Conservation (phyloP, 345 rosid genomes). For the Syzygium jambos region DNA sequence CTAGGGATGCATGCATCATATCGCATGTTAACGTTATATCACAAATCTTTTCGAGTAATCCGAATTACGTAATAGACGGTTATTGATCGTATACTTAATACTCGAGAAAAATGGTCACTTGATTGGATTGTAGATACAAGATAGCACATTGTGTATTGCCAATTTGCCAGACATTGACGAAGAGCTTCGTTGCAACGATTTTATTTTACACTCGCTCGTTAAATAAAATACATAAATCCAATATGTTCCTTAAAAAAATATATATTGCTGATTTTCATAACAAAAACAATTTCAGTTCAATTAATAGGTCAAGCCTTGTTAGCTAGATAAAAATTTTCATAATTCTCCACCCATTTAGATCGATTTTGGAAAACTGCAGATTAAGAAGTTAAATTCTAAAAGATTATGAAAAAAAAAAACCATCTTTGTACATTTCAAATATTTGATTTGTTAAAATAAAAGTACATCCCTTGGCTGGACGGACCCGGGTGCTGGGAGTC, state of each 20-base stretch:
- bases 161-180: fast-evolving
- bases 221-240: neutral
- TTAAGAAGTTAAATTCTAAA: neutral
- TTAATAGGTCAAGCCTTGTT: neutral
- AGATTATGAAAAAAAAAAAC: neutral
- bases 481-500: too few species aligned
- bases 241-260: neutral
- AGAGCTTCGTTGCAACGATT: neutral
- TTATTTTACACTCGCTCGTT: neutral
- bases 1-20: too few species aligned
- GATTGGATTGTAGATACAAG: neutral
- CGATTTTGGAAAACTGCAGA: neutral
- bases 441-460: neutral
- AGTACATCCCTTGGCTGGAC: too few species aligned
- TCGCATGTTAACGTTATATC: neutral
- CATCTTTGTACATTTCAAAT: neutral
- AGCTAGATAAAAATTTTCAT: neutral
- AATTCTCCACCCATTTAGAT: neutral
- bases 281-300: neutral
- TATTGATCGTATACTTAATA: neutral
- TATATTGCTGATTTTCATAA: fast-evolving
- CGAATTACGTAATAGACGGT: neutral
- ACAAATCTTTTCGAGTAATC: too few species aligned
- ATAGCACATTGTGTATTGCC: neutral
- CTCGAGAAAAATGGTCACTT: neutral